phyloP scores from a whole-genome alignment of 2,329 filamentous ascomycete species.

The Orbilia blumenaviensis region DNA sequence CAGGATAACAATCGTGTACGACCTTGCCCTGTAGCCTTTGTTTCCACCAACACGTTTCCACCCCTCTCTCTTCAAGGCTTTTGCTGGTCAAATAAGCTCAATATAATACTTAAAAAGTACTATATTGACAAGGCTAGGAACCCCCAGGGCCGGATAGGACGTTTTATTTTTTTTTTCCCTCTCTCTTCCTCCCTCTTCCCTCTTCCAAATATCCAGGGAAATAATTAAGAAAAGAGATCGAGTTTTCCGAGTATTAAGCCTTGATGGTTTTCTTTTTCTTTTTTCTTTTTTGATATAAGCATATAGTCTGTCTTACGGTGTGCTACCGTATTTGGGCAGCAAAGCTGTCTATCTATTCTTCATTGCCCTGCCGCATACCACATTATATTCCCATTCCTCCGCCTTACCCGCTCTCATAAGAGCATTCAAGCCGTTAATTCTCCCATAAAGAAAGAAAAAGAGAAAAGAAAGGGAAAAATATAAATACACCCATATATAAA shows the following conservation, averaged over 20 bases:
- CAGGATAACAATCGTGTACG: slow-evolving; percentile 31
- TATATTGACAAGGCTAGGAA: too few relatives aligned
- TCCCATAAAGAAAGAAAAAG: background rate
- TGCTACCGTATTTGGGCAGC: background rate
- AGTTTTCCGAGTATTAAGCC: slow-evolving; percentile 1
- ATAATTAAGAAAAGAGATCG: background rate
- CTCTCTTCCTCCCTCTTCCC: too few relatives aligned
- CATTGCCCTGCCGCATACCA: too few relatives aligned
- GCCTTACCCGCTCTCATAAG: too few relatives aligned
- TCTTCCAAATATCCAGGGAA: slow-evolving; percentile 48
- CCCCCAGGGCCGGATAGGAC: background rate
- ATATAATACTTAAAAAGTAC: too few relatives aligned
- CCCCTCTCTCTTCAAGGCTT: background rate
- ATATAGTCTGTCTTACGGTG: background rate
- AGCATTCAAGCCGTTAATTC: too few relatives aligned
- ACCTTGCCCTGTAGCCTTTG: slow-evolving; percentile 17
- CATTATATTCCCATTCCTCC: too few relatives aligned
- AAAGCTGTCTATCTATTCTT: too few relatives aligned
- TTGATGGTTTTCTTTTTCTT: slow-evolving; percentile 29
- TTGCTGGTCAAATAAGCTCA: too few relatives aligned
- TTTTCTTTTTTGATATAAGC: background rate
- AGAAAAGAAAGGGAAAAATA: too few relatives aligned
- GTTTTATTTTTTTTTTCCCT: too few relatives aligned
- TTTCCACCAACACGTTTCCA: slow-evolving; percentile 28
- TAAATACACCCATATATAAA: too few relatives aligned